phyloP scores from a whole-genome alignment of 1,284 basidiomycete genomes.

The Xanthoconium separans region DNA sequence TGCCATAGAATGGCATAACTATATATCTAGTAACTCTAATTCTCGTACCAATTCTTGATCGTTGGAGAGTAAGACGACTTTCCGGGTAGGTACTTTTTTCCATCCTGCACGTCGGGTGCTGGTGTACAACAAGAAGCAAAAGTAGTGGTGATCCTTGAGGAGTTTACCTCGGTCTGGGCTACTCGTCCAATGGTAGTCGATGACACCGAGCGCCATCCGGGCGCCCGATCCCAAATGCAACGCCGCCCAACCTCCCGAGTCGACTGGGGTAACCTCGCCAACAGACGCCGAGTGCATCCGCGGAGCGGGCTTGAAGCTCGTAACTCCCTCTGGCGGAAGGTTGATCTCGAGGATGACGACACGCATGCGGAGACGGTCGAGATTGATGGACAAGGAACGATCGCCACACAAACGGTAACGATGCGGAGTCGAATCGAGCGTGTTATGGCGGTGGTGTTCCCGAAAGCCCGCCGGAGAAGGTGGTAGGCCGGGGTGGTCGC shows the following conservation, averaged over 20 bases:
- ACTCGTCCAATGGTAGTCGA: conserved; percentile 23
- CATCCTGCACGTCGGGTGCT: conserved; percentile 2
- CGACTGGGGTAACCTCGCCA: conserved; percentile 1
- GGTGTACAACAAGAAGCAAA: conserved; percentile 18
- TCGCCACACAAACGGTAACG: conserved; percentile 23
- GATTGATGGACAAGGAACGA: conserved; percentile 12
- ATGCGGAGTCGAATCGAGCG: conserved; percentile 7
- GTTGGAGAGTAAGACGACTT: conserved; percentile 16
- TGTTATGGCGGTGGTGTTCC: neutral
- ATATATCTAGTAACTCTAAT: conserved; percentile 6
- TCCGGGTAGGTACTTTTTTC: conserved; percentile 15
- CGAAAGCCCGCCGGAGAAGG: conserved; percentile 17
- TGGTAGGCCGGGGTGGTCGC: conserved; percentile 12
- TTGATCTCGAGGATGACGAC: conserved; percentile 17
- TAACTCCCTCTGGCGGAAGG: neutral
- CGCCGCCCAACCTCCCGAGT: neutral
- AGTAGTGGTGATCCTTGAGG: conserved; percentile 6
- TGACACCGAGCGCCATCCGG: conserved; percentile 19
- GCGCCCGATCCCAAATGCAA: neutral
- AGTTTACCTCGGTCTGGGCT: conserved; percentile 10
- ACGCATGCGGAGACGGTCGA: conserved; percentile 10
- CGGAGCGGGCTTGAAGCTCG: neutral
- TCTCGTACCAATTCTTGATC: conserved; percentile 1
- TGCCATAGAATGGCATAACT: neutral
- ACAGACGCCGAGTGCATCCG: conserved; percentile 4